These are phyloP conservation scores for Eleusine indica DNA, from an alignment of 176 grass and related monocot genomes.

Conservation along the genomic window DNA sequence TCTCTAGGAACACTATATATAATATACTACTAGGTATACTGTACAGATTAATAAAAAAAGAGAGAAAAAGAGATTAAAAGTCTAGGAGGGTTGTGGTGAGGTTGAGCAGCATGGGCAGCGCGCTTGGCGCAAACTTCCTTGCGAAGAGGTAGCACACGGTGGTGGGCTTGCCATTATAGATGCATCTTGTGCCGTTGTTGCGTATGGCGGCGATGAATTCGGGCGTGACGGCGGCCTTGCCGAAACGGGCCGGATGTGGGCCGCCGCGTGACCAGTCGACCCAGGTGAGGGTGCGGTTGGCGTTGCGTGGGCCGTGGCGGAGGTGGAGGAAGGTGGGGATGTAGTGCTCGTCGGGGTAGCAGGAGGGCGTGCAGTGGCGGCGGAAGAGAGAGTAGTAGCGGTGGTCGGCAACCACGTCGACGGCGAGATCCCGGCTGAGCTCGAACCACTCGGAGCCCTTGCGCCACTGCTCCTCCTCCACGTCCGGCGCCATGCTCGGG, in stretches of 20 bases:
- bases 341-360: constrained; percentile 78
- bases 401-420: constrained; percentile 50
- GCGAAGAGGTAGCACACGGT: constrained; percentile 70
- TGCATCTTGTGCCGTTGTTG: constrained; percentile 47
- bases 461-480: constrained; percentile 54
- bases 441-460: constrained; percentile 84
- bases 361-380: constrained; percentile 56
- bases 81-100: constrained; percentile 52
- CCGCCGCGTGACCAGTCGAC: constrained; percentile 73
- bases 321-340: constrained; percentile 62
- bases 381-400: constrained; percentile 57
- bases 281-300: constrained; percentile 67
- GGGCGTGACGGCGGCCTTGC: constrained; percentile 29
- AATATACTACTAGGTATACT: too few species aligned
- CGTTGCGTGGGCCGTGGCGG: constrained; percentile 43
- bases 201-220: constrained; percentile 54
- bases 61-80: background rate
- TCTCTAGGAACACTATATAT: too few species aligned
- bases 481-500: constrained; percentile 59
- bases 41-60: too few species aligned
- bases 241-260: constrained; percentile 61
- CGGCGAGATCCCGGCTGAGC: constrained; percentile 62
- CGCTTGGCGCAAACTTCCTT: constrained; percentile 61
- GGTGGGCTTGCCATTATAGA: constrained; percentile 55
- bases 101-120: constrained; percentile 54